These are phyloP conservation scores for Mycena chlorophos DNA, from an alignment of 768 basidiomycete genomes.

Conservation along the genomic window DNA sequence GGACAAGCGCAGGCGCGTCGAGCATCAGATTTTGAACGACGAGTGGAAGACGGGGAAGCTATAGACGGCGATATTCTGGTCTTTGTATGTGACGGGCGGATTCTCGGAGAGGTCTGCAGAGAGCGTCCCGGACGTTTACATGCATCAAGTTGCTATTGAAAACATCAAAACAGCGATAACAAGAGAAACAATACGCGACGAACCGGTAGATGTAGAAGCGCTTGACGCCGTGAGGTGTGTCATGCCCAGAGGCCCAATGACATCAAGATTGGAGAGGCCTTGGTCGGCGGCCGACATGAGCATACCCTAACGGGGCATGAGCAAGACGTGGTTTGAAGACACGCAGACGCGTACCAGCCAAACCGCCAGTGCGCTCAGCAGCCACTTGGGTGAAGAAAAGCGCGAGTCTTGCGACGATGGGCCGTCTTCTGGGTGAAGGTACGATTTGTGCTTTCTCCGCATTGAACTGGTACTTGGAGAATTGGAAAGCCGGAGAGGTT, in stretches of 20 bases:
- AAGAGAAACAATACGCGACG: conserved; percentile 15
- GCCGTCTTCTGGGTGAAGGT: conserved; percentile 67
- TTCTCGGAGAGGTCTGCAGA: conserved; percentile 13
- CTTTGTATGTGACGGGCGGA: conserved; percentile 42
- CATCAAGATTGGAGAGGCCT: conserved; percentile 42
- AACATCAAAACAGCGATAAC: background rate
- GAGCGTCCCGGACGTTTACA: conserved; percentile 40
- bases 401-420: conserved; percentile 66
- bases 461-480: conserved; percentile 85
- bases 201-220: conserved; percentile 56
- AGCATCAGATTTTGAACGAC: conserved; percentile 2
- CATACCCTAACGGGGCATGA: conserved; percentile 43
- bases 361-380: conserved; percentile 64
- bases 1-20: background rate
- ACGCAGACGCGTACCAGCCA: conserved; percentile 64
- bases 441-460: conserved; percentile 78
- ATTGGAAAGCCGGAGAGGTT: conserved; percentile 19
- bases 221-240: conserved; percentile 53
- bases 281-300: conserved; percentile 57
- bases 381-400: conserved; percentile 74
- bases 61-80: conserved; percentile 53
- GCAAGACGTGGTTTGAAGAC: background rate
- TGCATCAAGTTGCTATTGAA: conserved; percentile 41
- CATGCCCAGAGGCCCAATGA: conserved; percentile 61
- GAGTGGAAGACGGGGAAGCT: conserved; percentile 39